Evolutionary conservation across 1,284 basidiomycete genomes (phyloP), one percentile per base, ranked within the genome.

Genomic region (Sporisorium scitamineum): DNA sequence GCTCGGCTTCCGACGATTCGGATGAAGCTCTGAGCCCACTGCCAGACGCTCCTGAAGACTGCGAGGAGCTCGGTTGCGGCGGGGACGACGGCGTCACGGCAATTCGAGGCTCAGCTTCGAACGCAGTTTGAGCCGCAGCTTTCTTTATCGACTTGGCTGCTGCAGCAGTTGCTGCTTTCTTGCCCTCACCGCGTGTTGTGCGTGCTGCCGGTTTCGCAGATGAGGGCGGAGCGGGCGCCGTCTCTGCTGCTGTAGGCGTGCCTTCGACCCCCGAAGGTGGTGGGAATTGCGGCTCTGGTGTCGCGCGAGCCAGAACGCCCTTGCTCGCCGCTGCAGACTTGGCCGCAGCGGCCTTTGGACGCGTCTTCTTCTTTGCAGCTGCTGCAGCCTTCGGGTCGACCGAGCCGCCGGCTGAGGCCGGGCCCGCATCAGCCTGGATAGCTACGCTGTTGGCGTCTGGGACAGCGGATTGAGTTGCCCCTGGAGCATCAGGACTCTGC

Each of bases 1-100:
- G 60, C 44, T 72, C 74, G 9, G 65, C 70, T 50, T 76, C 70
- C 4, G 70, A 76, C 2, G 70, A 63, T 22, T 66, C 66, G 4
- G 74, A 72, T 5, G 65, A 65, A 8, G 62, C 65, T 14, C 70
- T 39, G 1, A 76, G 52, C 16, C 61, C 54, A 26, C 26, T 22
- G 34, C 18, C 22, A 18, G 54, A 16, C 24, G 27, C 10, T 13
- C 44, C 32, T 4, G 54, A 16, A 27, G 48, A 29, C 20, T 56
- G 64, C 50, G 61, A 52, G 8, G 34, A 16, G n/a, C 14, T 39
- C 20, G 60, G 48, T 0, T 54, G 34, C 13, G 51, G 34, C 16
- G 72, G 64, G 5, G 68, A 70, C 13, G 72, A 70, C 6, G 67
- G 67, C 16, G 63, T 60, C 29, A 64, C 39, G 3, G 63, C 59